Conservation (phyloP, 2,329 filamentous ascomycete species). For the Ploettnerulaceae sp. region DNA sequence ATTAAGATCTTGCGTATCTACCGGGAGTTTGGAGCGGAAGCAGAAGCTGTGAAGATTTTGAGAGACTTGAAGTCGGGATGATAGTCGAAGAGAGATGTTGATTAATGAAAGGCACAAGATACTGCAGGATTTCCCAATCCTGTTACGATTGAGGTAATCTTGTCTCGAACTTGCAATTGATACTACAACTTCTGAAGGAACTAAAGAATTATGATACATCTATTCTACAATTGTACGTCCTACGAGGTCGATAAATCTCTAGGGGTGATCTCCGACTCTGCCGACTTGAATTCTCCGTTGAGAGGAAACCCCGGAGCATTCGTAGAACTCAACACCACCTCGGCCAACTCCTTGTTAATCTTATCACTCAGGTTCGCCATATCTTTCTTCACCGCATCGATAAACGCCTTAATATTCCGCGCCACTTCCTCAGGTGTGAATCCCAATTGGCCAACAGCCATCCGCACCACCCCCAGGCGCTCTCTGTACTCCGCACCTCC, state of each 20-base stretch:
- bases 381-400: constrained; percentile 74
- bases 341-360: constrained; percentile 67
- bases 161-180: no score
- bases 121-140: no score
- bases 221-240: constrained; percentile 35
- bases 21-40: constrained; percentile 54
- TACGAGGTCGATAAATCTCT: constrained; percentile 45
- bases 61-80: constrained; percentile 28
- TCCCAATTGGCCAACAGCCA: constrained; percentile 86
- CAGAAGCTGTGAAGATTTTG: constrained; percentile 51
- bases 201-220: constrained; percentile 35
- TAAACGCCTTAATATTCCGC: constrained; percentile 74
- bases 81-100: not conserved
- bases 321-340: constrained; percentile 79
- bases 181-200: constrained; percentile 22
- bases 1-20: constrained; percentile 57
- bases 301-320: constrained; percentile 82
- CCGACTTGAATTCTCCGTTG: constrained; percentile 69
- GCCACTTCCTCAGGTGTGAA: constrained; percentile 85
- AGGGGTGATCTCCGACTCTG: constrained; percentile 51
- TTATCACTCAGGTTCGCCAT: constrained; percentile 59
- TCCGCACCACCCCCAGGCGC: constrained; percentile 72
- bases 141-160: no score
- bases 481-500: constrained; percentile 87
- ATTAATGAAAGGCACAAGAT: not conserved